Evolutionary conservation across 805 yeast species (phyloP).

Genomic region (Ogataea allantospora): DNA sequence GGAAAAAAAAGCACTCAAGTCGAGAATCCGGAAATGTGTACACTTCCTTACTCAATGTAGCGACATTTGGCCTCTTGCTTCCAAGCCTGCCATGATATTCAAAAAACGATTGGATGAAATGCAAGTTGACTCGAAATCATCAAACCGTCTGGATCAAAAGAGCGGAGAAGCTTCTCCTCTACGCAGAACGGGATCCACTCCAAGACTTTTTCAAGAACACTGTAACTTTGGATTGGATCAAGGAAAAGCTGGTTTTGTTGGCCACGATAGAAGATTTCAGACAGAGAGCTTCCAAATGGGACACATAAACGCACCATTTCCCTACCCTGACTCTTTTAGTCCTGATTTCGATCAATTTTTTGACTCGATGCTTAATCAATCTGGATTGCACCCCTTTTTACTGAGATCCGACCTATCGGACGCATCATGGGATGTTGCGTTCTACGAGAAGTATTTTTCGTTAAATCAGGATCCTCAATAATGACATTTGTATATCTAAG

Average conservation of each 20-base stretch:
- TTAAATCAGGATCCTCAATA: constrained; percentile 4
- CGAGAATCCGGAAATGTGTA: constrained; percentile 5
- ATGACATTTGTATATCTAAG: too few relatives aligned
- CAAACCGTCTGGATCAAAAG: background rate
- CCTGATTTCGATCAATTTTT: constrained; percentile 12
- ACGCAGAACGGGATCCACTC: background rate
- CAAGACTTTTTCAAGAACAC: background rate
- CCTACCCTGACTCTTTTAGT: constrained; percentile 1
- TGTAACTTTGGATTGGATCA: background rate
- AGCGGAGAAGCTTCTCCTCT: background rate
- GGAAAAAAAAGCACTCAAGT: constrained; percentile 1
- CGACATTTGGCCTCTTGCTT: constrained; percentile 11
- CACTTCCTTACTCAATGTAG: constrained; percentile 10
- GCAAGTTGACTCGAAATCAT: background rate
- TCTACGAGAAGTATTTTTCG: constrained; percentile 14
- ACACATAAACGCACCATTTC: background rate
- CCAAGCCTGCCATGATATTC: constrained; percentile 12
- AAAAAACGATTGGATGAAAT: constrained; percentile 7
- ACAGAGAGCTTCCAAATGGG: too few relatives aligned
- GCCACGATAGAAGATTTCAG: too few relatives aligned
- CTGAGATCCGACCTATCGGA: constrained; percentile 12
- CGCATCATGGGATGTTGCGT: constrained; percentile 14
- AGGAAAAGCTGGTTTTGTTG: background rate
- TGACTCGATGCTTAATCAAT: constrained; percentile 9
- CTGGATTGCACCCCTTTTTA: constrained; percentile 7